A percentile compares a stretch with the other conserved stretches of the same genome.
Conservation (phyloP, 441 rosid species). For the Dalechampia spathulata region DNA sequence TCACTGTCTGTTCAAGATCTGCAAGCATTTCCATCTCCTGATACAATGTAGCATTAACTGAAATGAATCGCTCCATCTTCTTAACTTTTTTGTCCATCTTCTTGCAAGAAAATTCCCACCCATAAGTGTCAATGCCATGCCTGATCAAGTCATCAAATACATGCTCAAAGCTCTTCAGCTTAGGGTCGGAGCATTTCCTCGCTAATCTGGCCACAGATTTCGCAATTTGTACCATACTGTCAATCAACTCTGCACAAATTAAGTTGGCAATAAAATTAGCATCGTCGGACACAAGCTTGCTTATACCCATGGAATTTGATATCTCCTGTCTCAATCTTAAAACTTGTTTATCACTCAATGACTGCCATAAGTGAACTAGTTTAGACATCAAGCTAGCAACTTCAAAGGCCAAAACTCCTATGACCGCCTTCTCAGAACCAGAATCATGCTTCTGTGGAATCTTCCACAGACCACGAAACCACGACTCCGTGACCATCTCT, state of each 20-base stretch:
- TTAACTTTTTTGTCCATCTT: conserved; percentile 88
- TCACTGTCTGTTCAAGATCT: conserved; percentile 74
- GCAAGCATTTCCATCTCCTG: conserved; percentile 88
- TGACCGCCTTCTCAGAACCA: conserved; percentile 40
- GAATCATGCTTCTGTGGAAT: conserved; percentile 53
- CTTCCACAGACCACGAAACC: conserved; percentile 84
- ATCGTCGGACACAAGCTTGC: conserved; percentile 76
- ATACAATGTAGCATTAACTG: conserved; percentile 59
- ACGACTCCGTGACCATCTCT: conserved; percentile 78
- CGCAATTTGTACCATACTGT: conserved; percentile 48
- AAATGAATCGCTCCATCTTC: conserved; percentile 82
- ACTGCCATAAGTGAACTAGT: conserved; percentile 80
- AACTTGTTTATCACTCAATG: conserved; percentile 75
- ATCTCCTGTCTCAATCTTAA: conserved; percentile 70
- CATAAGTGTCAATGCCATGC: conserved; percentile 52
- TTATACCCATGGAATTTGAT: conserved; percentile 50
- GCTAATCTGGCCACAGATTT: conserved; percentile 72
- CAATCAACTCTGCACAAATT: conserved; percentile 66
- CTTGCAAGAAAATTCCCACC: conserved; percentile 61
- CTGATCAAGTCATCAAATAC: conserved; percentile 48
- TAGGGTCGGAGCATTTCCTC: conserved; percentile 57
- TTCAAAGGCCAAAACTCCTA: conserved; percentile 89
- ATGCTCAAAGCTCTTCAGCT: conserved; percentile 54
- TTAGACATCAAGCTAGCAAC: conserved; percentile 85
- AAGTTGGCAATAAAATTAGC: conserved; percentile 52